These are phyloP conservation scores for Suillus ampliporus DNA, from an alignment of 768 basidiomycete species.

Conservation along the genomic window DNA sequence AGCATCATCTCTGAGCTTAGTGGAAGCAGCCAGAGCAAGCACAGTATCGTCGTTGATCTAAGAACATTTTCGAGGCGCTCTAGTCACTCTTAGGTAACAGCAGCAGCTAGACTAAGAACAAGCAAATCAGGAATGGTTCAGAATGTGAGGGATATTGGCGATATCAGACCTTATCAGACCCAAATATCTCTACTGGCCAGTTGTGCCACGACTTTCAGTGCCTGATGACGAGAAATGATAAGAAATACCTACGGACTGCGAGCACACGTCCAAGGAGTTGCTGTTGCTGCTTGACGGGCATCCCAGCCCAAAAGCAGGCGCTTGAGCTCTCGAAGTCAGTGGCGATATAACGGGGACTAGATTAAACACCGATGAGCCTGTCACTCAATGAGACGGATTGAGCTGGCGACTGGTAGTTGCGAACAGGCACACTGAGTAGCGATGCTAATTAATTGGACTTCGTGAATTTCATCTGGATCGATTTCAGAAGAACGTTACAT, in stretches of 20 bases:
- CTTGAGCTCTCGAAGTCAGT: background rate
- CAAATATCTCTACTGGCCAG: background rate
- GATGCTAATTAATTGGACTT: background rate
- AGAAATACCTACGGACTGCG: background rate
- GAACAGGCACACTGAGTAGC: background rate
- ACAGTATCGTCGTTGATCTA: no score
- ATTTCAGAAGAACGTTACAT: background rate
- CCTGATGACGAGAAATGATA: background rate
- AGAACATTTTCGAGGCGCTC: background rate
- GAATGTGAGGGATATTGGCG: background rate
- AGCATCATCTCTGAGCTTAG: no score
- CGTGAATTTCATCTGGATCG: background rate
- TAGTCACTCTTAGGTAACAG: background rate
- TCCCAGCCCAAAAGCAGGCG: background rate
- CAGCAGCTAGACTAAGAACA: background rate
- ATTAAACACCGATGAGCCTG: background rate
- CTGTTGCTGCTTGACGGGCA: background rate
- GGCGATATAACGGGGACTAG: background rate
- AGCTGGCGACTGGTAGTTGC: background rate
- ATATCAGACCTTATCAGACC: background rate
- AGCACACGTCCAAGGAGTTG: background rate
- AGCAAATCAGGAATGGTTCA: background rate
- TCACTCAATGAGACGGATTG: background rate
- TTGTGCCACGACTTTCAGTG: background rate
- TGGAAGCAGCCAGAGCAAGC: no score